Evolutionary conservation across 2,329 filamentous ascomycete species (phyloP).

Genomic region (Cordyceps militaris): DNA sequence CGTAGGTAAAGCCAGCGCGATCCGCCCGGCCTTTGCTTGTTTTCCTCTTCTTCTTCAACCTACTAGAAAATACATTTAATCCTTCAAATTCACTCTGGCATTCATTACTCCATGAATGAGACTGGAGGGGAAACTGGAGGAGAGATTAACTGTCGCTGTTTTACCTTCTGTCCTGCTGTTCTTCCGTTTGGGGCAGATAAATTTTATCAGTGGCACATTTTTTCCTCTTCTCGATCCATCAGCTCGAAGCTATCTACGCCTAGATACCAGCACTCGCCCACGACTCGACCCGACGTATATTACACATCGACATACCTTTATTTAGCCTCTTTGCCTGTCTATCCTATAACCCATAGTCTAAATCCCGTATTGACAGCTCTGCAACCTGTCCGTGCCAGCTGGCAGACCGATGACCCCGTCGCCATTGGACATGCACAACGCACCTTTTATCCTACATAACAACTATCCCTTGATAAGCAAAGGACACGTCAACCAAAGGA

Average conservation of each 20-base stretch:
- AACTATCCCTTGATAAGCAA: too few relatives aligned
- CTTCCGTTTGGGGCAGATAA: slow-evolving; percentile 29
- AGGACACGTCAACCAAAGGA: slow-evolving; percentile 18
- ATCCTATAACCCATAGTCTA: not conserved
- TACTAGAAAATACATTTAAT: slow-evolving; percentile 38
- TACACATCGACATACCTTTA: not conserved
- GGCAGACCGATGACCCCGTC: too few relatives aligned
- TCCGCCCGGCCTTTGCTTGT: slow-evolving; percentile 9
- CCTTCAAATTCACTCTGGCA: slow-evolving; percentile 65
- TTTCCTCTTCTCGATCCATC: slow-evolving; percentile 1
- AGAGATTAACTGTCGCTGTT: slow-evolving; percentile 44
- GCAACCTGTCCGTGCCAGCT: not conserved
- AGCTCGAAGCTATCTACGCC: not conserved
- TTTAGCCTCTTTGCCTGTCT: not conserved
- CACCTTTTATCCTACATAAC: too few relatives aligned
- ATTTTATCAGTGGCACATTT: slow-evolving; percentile 30
- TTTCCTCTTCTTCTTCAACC: slow-evolving; percentile 27
- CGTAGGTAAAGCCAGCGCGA: slow-evolving; percentile 9
- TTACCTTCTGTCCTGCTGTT: slow-evolving; percentile 42
- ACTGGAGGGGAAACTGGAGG: slow-evolving; percentile 67
- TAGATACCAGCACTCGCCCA: not conserved
- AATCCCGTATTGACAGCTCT: not conserved
- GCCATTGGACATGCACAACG: too few relatives aligned
- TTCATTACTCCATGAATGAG: slow-evolving; percentile 45
- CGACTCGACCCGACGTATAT: not conserved